phyloP scores from a whole-genome alignment of 2,329 filamentous ascomycete genomes.

The Ilyonectria sp. region DNA sequence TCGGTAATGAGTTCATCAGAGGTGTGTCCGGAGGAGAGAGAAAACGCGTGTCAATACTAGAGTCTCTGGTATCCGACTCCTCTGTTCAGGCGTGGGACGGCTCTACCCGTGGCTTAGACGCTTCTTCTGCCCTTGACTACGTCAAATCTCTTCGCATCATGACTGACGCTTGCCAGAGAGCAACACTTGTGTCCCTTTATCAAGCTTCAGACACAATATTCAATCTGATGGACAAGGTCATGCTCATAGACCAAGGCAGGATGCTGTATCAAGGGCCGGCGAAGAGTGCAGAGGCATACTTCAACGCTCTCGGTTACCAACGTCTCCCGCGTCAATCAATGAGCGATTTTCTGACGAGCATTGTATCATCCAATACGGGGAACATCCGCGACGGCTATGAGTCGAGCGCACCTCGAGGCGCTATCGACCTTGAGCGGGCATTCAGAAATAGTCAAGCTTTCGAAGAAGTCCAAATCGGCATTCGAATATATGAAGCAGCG shows the following conservation, averaged over 20 bases:
- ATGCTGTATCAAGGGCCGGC: conserved; percentile 77
- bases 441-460: conserved; percentile 76
- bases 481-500: conserved; percentile 64
- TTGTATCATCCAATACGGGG: conserved; percentile 75
- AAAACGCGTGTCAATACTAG: conserved; percentile 85
- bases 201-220: conserved; percentile 62
- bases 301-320: conserved; percentile 77
- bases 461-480: conserved; percentile 71
- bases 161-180: conserved; percentile 81
- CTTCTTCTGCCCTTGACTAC: conserved; percentile 84
- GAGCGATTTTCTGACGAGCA: conserved; percentile 55
- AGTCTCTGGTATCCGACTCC: conserved; percentile 81
- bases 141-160: conserved; percentile 79
- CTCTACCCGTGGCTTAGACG: conserved; percentile 82
- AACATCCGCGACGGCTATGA: conserved; percentile 77
- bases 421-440: conserved; percentile 76
- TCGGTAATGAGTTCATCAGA: conserved; percentile 80
- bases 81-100: conserved; percentile 87
- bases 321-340: conserved; percentile 79
- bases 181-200: conserved; percentile 60
- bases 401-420: conserved; percentile 75
- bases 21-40: conserved; percentile 86
- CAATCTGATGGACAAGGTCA: conserved; percentile 80
- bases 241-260: conserved; percentile 81
- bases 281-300: conserved; percentile 75